phyloP scores from a whole-genome alignment of 208 protist species.

The Leishmania lainsoni region DNA sequence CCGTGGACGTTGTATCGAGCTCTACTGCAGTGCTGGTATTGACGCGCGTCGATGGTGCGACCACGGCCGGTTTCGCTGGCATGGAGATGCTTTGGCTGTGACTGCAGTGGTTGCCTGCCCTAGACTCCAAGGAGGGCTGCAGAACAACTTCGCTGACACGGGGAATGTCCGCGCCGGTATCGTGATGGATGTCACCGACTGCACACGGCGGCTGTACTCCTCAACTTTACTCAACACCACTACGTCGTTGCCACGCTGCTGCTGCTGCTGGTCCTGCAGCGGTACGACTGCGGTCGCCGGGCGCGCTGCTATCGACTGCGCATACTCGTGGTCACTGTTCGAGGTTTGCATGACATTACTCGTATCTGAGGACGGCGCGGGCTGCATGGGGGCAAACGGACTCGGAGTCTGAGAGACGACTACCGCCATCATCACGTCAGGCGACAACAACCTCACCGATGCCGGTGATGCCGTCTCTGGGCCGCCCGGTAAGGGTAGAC shows the following conservation, averaged over 20 bases:
- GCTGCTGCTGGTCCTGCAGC: background rate
- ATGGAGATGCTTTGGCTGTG: constrained; percentile 6
- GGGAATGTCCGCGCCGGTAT: background rate
- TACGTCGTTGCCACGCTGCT: background rate
- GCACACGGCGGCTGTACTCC: background rate
- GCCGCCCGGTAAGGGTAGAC: background rate
- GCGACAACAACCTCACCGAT: background rate
- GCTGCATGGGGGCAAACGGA: constrained; percentile 16
- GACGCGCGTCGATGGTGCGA: background rate
- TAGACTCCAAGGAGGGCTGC: constrained; percentile 9
- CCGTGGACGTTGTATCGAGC: background rate
- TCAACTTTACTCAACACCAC: background rate
- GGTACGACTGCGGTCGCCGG: background rate
- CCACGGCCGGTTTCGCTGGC: background rate
- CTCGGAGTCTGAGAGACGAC: constrained; percentile 5
- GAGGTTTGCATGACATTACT: background rate
- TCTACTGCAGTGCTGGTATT: background rate
- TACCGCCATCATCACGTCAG: background rate
- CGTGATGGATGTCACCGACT: background rate
- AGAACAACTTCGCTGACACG: constrained; percentile 9
- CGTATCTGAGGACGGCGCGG: background rate
- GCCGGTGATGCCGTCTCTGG: background rate
- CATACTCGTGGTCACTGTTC: background rate
- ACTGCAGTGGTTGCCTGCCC: constrained; percentile 16
- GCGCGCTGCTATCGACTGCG: no score